A percentile compares a stretch with the other conserved stretches of the same genome.
Conservation (phyloP, 2,329 filamentous ascomycete genomes). For the Colletotrichum orbiculare region DNA sequence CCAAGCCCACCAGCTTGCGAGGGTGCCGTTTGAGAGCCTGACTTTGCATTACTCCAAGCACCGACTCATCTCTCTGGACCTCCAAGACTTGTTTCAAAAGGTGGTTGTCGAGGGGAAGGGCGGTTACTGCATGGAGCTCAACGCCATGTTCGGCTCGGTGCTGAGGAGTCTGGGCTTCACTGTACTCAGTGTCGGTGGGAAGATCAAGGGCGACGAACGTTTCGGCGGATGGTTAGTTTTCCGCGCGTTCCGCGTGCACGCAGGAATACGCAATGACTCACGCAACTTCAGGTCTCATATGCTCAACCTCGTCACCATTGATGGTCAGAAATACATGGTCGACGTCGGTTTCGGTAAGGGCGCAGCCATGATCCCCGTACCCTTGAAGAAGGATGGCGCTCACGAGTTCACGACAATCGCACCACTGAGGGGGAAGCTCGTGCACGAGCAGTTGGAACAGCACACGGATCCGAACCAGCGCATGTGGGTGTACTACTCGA, state of each 20-base stretch:
- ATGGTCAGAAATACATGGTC: slow-evolving; percentile 57
- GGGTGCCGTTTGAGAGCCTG: slow-evolving; percentile 66
- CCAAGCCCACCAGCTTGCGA: slow-evolving; percentile 55
- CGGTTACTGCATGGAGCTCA: slow-evolving; percentile 66
- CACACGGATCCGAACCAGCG: slow-evolving; percentile 48
- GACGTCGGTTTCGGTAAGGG: slow-evolving; percentile 72
- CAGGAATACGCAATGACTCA: slow-evolving; percentile 7
- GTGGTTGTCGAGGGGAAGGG: slow-evolving; percentile 57
- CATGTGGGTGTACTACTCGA: slow-evolving; percentile 53
- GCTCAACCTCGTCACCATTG: slow-evolving; percentile 68
- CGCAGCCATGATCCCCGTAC: slow-evolving; percentile 46
- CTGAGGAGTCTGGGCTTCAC: slow-evolving; percentile 60
- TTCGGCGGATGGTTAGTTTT: slow-evolving; percentile 39
- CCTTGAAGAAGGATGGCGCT: slow-evolving; percentile 40
- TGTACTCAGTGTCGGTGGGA: slow-evolving; percentile 61
- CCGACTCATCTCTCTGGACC: slow-evolving; percentile 50
- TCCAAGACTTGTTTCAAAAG: slow-evolving; percentile 56
- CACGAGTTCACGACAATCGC: slow-evolving; percentile 51
- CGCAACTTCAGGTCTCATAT: slow-evolving; percentile 65
- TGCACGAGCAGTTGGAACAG: slow-evolving; percentile 45
- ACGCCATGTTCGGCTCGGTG: slow-evolving; percentile 57
- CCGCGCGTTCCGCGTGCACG: neutral
- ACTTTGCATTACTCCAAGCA: slow-evolving; percentile 60
- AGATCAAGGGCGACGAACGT: slow-evolving; percentile 34
- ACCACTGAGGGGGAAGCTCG: slow-evolving; percentile 57